phyloP scores from a whole-genome alignment of 495 filamentous ascomycete species.

The Saxophila tyrrhenica region DNA sequence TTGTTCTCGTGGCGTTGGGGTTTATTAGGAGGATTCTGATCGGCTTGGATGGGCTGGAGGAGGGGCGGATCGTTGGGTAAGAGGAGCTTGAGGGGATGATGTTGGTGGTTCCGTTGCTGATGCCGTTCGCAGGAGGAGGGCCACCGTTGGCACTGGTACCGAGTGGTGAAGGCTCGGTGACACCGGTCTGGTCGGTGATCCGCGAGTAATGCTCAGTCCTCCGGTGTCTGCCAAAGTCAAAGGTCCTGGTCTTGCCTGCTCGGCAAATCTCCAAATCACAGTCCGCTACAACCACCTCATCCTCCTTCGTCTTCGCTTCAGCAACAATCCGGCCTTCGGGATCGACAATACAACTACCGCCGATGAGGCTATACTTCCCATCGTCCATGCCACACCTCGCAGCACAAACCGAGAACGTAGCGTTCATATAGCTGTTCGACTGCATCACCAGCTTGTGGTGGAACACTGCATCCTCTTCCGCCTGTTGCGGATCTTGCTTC shows the following conservation, averaged over 20 bases:
- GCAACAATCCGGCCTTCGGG: conserved; percentile 39
- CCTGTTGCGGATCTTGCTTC: conserved; percentile 30
- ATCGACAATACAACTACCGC: conserved; percentile 39
- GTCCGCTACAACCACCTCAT: conserved; percentile 38
- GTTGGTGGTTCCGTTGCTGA: background rate
- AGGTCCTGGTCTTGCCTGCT: conserved; percentile 24
- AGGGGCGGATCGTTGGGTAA: too few species aligned
- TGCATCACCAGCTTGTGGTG: conserved; percentile 40
- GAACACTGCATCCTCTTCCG: conserved; percentile 34
- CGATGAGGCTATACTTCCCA: conserved; percentile 36
- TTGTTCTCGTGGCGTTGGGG: conserved; percentile 37
- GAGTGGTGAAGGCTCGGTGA: background rate
- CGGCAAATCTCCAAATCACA: conserved; percentile 35
- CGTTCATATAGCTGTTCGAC: conserved; percentile 38
- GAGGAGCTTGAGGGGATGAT: too few species aligned
- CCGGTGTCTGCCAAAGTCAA: conserved; percentile 38
- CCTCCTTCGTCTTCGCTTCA: conserved; percentile 32
- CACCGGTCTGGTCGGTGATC: background rate
- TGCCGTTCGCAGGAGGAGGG: background rate
- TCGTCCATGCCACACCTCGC: conserved; percentile 39
- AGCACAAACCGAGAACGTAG: conserved; percentile 35
- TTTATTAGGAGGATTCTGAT: conserved; percentile 38
- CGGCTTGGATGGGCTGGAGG: conserved; percentile 15
- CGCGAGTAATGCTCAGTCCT: conserved; percentile 35
- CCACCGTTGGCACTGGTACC: background rate